These are phyloP conservation scores for Abrus pulchellus DNA, from an alignment of 306 rosid genomes.

Conservation along the genomic window DNA sequence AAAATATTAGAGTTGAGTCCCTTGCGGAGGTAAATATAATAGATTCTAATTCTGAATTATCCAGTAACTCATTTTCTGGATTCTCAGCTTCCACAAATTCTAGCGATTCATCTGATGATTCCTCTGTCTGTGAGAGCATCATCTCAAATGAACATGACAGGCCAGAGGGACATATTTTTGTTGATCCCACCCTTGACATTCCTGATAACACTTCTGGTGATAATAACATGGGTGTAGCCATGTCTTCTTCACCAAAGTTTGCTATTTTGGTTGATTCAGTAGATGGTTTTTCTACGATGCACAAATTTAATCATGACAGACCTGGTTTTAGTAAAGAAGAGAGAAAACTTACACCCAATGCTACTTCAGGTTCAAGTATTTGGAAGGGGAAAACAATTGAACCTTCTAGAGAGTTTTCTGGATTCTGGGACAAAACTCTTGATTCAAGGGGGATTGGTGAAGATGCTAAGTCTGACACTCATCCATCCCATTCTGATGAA, in stretches of 20 bases:
- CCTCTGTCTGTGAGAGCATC: constrained; percentile 75
- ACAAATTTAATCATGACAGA: constrained; percentile 54
- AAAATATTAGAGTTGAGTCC: constrained; percentile 54
- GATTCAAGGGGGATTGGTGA: constrained; percentile 46
- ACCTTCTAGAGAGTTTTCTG: constrained; percentile 60
- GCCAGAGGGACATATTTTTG: constrained; percentile 62
- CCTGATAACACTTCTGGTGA: constrained; percentile 46
- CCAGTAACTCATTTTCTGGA: constrained; percentile 83
- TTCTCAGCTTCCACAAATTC: constrained; percentile 64
- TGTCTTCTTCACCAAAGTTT: constrained; percentile 82
- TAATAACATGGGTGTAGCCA: constrained; percentile 51
- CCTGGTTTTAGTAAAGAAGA: constrained; percentile 53
- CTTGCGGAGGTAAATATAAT: constrained; percentile 53
- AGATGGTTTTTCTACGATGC: constrained; percentile 54
- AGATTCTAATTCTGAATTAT: constrained; percentile 64
- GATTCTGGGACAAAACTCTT: constrained; percentile 74
- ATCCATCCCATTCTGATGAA: constrained; percentile 47
- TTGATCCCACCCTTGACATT: constrained; percentile 57
- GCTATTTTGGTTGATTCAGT: constrained; percentile 74
- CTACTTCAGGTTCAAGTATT: constrained; percentile 43
- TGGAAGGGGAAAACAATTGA: constrained; percentile 52
- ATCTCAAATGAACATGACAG: constrained; percentile 66
- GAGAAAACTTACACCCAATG: constrained; percentile 43
- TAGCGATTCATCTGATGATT: constrained; percentile 78
- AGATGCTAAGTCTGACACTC: constrained; percentile 41